Evolutionary conservation across 2,329 filamentous ascomycete genomes (phyloP).

Genomic region (Claviceps spartinae): DNA sequence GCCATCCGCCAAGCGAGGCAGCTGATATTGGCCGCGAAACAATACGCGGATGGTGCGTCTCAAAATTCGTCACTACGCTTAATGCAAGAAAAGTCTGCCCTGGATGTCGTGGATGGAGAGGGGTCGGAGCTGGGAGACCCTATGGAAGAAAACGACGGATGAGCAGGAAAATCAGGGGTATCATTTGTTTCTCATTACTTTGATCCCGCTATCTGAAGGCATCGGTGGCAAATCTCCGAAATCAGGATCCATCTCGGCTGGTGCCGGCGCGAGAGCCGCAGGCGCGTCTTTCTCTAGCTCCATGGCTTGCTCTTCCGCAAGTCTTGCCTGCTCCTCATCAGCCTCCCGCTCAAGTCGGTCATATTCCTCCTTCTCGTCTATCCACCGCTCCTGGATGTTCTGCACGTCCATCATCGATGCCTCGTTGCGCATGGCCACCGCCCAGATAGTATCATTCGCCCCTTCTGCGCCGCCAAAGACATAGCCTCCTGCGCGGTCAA

Average conservation of each 20-base stretch:
- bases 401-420: conserved; percentile 64
- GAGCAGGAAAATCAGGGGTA: conserved; percentile 19
- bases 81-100: conserved; percentile 20
- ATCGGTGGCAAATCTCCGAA: conserved; percentile 40
- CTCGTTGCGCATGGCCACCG: conserved; percentile 75
- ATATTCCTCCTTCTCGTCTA: conserved; percentile 78
- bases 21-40: conserved; percentile 54
- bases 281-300: conserved; percentile 20
- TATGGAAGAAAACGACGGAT: conserved; percentile 28
- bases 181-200: conserved; percentile 54
- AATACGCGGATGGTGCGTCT: conserved; percentile 13
- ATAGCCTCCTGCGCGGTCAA: conserved; percentile 87
- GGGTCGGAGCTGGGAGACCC: conserved; percentile 29
- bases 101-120: conserved; percentile 30
- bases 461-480: conserved; percentile 83
- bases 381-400: conserved; percentile 92
- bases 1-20: conserved; percentile 64
- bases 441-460: conserved; percentile 94
- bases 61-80: conserved; percentile 10
- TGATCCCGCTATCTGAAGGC: conserved; percentile 51
- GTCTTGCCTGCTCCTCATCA: conserved; percentile 59
- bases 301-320: conserved; percentile 24
- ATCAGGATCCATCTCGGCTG: conserved; percentile 26
- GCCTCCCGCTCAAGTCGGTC: conserved; percentile 66
- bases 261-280: conserved; percentile 9